Evolutionary conservation across 1,284 basidiomycete species (phyloP).

Genomic region (Fomes fomentarius): DNA sequence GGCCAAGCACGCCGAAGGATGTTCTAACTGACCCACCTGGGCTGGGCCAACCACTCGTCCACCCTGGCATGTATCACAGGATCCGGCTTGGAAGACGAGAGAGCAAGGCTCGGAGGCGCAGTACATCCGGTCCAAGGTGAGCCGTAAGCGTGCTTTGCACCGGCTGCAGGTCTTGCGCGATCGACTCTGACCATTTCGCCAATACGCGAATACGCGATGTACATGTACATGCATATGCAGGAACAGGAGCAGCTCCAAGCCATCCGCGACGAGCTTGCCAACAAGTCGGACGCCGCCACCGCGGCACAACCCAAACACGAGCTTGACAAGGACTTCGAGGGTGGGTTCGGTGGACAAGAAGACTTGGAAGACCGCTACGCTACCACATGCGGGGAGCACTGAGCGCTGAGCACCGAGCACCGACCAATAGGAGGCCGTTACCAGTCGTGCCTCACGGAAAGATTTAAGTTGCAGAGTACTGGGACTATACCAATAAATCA

Average conservation of each 20-base stretch:
- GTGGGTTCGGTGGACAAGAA: conserved; percentile 52
- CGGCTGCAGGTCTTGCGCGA: no score
- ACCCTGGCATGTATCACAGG: conserved; percentile 21
- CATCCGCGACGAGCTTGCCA: conserved; percentile 29
- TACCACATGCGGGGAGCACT: conserved; percentile 51
- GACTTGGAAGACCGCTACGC: conserved; percentile 53
- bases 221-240: neutral
- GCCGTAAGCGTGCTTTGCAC: neutral
- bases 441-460: no score
- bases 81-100: conserved; percentile 33
- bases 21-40: no score
- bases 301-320: conserved; percentile 2
- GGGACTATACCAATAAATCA: no score
- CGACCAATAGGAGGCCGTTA: no score
- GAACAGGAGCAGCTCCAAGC: conserved; percentile 38
- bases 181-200: no score
- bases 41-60: neutral
- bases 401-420: conserved; percentile 1
- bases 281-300: conserved; percentile 5
- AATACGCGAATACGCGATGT: no score
- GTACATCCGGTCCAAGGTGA: conserved; percentile 37
- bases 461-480: no score
- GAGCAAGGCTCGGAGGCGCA: conserved; percentile 36
- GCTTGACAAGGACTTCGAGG: conserved; percentile 42
- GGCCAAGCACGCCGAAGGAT: no score